These are phyloP conservation scores for Bipolaris oryzae DNA, from an alignment of 2,329 filamentous ascomycete species.

Conservation along the genomic window DNA sequence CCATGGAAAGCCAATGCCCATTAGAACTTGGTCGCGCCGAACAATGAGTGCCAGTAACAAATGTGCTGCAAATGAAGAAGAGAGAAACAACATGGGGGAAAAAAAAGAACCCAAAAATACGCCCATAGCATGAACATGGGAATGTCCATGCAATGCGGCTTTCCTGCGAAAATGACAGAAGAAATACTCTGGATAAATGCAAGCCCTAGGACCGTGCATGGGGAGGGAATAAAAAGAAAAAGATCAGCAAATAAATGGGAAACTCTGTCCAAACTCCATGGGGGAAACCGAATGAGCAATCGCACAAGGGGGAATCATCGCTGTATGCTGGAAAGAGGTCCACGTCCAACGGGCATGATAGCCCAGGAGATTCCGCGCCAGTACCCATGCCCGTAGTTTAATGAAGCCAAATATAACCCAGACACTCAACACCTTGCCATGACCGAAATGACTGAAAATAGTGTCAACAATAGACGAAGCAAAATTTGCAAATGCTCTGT, in stretches of 20 bases:
- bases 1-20: constrained; percentile 35
- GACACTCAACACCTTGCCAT: constrained; percentile 50
- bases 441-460: constrained; percentile 52
- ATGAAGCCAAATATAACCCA: constrained; percentile 39
- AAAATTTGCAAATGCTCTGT: constrained; percentile 38
- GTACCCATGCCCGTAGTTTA: constrained; percentile 49
- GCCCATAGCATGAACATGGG: constrained; percentile 16
- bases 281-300: constrained; percentile 38
- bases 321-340: constrained; percentile 52
- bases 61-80: not conserved
- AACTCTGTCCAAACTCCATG: constrained; percentile 37
- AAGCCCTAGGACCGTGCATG: constrained; percentile 5
- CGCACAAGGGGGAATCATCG: constrained; percentile 53
- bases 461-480: constrained; percentile 44
- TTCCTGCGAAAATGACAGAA: constrained; percentile 25
- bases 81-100: not conserved
- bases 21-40: constrained; percentile 37
- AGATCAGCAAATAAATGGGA: not conserved
- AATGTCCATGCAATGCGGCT: constrained; percentile 20
- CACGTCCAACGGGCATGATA: constrained; percentile 43
- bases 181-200: constrained; percentile 14
- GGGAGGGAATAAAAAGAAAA: constrained; percentile 15
- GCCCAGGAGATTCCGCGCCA: constrained; percentile 45
- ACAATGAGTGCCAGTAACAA: constrained; percentile 26
- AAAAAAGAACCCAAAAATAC: constrained; percentile 15